Conservation (phyloP, 2,329 filamentous ascomycete genomes). For the Xylaria sp. region DNA sequence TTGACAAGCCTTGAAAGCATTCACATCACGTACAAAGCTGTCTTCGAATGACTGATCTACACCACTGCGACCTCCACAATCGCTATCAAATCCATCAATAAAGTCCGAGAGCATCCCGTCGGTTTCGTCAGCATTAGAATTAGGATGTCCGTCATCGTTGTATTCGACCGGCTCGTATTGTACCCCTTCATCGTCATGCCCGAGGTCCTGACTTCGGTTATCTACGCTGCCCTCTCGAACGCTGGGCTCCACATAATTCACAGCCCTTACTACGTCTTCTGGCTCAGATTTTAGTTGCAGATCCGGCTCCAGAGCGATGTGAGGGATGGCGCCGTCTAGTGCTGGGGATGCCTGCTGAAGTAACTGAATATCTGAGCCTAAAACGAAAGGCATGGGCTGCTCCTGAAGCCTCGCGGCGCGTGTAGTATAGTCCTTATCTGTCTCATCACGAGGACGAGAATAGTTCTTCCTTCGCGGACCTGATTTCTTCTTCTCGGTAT, state of each 20-base stretch:
- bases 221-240: background rate
- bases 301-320: background rate
- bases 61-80: slow-evolving; percentile 27
- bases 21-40: slow-evolving; percentile 42
- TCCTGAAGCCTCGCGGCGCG: slow-evolving; percentile 15
- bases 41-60: slow-evolving; percentile 33
- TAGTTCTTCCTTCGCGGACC: slow-evolving; percentile 24
- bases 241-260: background rate
- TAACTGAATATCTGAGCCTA: background rate
- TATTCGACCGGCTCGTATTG: background rate
- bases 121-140: background rate
- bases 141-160: background rate
- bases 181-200: background rate
- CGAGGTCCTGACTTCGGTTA: background rate
- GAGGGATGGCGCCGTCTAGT: background rate
- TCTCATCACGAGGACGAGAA: slow-evolving; percentile 9
- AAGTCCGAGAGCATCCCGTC: slow-evolving; percentile 17
- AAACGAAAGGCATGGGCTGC: slow-evolving; percentile 7
- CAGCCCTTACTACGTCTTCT: background rate
- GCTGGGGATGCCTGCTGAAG: background rate
- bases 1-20: slow-evolving; percentile 37
- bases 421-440: slow-evolving; percentile 14
- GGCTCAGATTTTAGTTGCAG: background rate
- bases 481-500: slow-evolving; percentile 12
- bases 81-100: slow-evolving; percentile 32